These are phyloP conservation scores for Allium sativum DNA, from an alignment of 106 monocot genomes.

Conservation along the genomic window DNA sequence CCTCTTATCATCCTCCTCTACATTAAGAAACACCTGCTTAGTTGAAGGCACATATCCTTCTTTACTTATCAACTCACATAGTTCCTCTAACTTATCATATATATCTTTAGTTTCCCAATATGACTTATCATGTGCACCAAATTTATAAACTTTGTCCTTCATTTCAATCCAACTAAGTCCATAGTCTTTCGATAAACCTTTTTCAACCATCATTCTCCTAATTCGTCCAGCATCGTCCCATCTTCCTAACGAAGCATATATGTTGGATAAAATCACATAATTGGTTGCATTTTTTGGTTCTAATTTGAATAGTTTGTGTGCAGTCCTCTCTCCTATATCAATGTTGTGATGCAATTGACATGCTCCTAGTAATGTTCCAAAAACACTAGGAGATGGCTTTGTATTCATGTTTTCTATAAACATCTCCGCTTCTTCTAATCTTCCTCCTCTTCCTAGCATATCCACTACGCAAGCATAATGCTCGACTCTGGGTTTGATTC, in stretches of 20 bases:
- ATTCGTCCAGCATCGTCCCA: slow-evolving; percentile 37
- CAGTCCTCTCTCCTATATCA: slow-evolving; percentile 29
- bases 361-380: slow-evolving; percentile 45
- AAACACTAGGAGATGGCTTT: slow-evolving; percentile 17
- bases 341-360: slow-evolving; percentile 39
- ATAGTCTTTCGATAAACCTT: slow-evolving; percentile 21
- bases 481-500: slow-evolving; percentile 18
- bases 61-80: slow-evolving; percentile 16
- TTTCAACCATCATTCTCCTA: slow-evolving; percentile 20
- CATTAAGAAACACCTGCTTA: slow-evolving; percentile 26
- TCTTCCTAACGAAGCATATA: slow-evolving; percentile 30
- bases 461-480: slow-evolving; percentile 42
- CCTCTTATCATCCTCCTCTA: slow-evolving; percentile 35
- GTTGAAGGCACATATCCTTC: slow-evolving; percentile 32
- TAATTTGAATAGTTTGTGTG: slow-evolving; percentile 26
- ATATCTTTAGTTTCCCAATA: slow-evolving; percentile 16
- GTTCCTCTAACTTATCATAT: slow-evolving; percentile 15
- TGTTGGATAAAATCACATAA: slow-evolving; percentile 40
- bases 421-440: slow-evolving; percentile 27
- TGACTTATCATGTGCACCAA: slow-evolving; percentile 39
- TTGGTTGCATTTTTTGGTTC: slow-evolving; percentile 33
- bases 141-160: slow-evolving; percentile 22
- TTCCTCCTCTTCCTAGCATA: slow-evolving; percentile 40
- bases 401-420: slow-evolving; percentile 29
- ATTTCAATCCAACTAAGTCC: slow-evolving; percentile 49